A percentile compares a stretch with the other conserved stretches of the same genome.
These are phyloP conservation scores for Pyrenochaeta sp. DNA, from an alignment of 2,329 filamentous ascomycete genomes.

Conservation along the genomic window DNA sequence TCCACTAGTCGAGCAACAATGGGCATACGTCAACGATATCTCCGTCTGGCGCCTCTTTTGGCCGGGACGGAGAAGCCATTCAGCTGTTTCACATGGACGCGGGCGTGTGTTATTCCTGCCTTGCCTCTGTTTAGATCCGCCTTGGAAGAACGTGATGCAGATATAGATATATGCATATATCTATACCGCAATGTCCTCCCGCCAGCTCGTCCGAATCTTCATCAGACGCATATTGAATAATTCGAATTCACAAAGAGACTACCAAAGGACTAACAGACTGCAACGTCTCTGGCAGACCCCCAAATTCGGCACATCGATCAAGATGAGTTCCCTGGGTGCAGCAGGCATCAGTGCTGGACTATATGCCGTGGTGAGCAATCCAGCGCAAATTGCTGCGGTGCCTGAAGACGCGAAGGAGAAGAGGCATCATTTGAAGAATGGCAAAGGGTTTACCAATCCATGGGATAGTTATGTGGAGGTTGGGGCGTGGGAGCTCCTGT, in stretches of 20 bases:
- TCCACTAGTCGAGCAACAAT: slow-evolving; percentile 5
- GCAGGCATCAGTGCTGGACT: slow-evolving; percentile 39
- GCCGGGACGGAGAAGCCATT: not conserved
- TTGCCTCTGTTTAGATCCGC: not conserved
- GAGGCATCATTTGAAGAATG: slow-evolving; percentile 61
- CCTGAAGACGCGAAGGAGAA: slow-evolving; percentile 58
- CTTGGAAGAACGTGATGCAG: not conserved
- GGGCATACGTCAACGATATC: slow-evolving; percentile 25
- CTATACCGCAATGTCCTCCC: slow-evolving; percentile 16
- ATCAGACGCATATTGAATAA: slow-evolving; percentile 4
- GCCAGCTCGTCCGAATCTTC: slow-evolving; percentile 9
- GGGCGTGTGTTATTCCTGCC: not conserved
- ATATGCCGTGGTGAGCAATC: slow-evolving; percentile 53
- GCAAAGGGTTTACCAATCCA: slow-evolving; percentile 65
- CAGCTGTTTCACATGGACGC: slow-evolving; percentile 3
- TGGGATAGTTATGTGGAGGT: slow-evolving; percentile 63
- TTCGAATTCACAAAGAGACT: not conserved
- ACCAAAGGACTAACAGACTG: not conserved
- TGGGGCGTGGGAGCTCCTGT: slow-evolving; percentile 42
- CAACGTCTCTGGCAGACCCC: slow-evolving; percentile 28
- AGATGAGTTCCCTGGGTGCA: slow-evolving; percentile 43
- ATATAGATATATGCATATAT: slow-evolving; percentile 10
- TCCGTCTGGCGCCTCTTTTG: slow-evolving; percentile 16
- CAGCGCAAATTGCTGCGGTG: slow-evolving; percentile 48
- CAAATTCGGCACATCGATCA: slow-evolving; percentile 32